A percentile compares a stretch with the other conserved stretches of the same genome.
Conservation (phyloP, 106 monocot species). For the Dactylorhiza incarnata region DNA sequence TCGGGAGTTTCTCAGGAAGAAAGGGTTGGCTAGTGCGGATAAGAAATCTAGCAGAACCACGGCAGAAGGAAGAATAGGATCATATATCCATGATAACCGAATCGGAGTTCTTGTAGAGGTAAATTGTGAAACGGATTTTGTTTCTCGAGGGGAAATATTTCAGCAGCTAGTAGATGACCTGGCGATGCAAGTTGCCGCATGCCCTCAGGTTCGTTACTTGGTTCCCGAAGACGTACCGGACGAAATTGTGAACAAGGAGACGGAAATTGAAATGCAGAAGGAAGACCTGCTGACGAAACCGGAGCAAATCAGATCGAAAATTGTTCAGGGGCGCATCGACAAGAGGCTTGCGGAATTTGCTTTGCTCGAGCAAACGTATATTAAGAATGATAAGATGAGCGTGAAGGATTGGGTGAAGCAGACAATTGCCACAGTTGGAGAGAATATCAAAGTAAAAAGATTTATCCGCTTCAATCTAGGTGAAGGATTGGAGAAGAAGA, state of each 20-base stretch:
- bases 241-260: conserved; percentile 71
- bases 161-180: conserved; percentile 87
- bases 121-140: conserved; percentile 96
- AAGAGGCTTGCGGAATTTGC: conserved; percentile 86
- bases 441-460: conserved; percentile 88
- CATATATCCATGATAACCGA: conserved; percentile 86
- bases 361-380: conserved; percentile 86
- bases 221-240: conserved; percentile 78
- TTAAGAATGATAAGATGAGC: conserved; percentile 83
- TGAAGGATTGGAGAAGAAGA: conserved; percentile 90
- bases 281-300: conserved; percentile 85
- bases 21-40: conserved; percentile 90
- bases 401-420: conserved; percentile 85
- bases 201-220: conserved; percentile 73
- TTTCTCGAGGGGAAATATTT: conserved; percentile 83
- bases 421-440: conserved; percentile 85
- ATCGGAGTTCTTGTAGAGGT: conserved; percentile 92
- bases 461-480: conserved; percentile 87
- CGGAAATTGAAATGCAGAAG: conserved; percentile 88
- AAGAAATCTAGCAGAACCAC: conserved; percentile 83
- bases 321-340: conserved; percentile 83
- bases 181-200: conserved; percentile 98
- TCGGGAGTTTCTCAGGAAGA: conserved; percentile 80
- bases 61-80: conserved; percentile 87
- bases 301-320: conserved; percentile 78